Evolutionary conservation across 2,329 filamentous ascomycete species (phyloP).

Genomic region (Sporothrix brasiliensis): DNA sequence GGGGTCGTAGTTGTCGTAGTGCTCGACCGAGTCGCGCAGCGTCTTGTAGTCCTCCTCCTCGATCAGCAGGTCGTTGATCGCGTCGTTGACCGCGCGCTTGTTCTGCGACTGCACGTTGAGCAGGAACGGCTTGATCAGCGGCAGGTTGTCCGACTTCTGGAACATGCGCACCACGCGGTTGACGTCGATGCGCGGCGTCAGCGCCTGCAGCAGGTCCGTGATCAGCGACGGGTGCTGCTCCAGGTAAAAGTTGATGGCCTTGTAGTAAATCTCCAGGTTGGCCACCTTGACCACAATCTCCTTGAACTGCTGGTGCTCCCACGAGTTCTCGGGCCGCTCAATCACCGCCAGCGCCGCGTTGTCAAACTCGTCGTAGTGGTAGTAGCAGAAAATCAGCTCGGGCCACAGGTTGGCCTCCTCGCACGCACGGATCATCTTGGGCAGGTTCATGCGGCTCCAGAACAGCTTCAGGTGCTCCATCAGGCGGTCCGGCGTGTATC

Average conservation of each 20-base stretch:
- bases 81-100: conserved; percentile 97
- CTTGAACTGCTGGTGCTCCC: conserved; percentile 99
- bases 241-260: conserved; percentile 93
- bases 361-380: conserved; percentile 97
- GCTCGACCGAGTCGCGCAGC: conserved; percentile 92
- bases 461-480: conserved; percentile 99
- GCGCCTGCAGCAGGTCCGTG: conserved; percentile 89
- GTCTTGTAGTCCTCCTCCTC: conserved; percentile 99
- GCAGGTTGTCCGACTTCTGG: conserved; percentile 96
- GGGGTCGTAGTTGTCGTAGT: conserved; percentile 98
- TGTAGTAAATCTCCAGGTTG: conserved; percentile 99
- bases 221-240: conserved; percentile 94
- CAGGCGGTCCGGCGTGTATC: conserved; percentile 90
- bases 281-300: conserved; percentile 97
- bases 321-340: conserved; percentile 94
- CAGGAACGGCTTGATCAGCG: conserved; percentile 97
- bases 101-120: conserved; percentile 95
- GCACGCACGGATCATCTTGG: conserved; percentile 90
- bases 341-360: conserved; percentile 97
- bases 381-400: conserved; percentile 96
- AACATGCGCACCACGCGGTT: conserved; percentile 99
- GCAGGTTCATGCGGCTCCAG: conserved; percentile 97
- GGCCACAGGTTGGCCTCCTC: conserved; percentile 97
- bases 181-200: conserved; percentile 94
- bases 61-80: conserved; percentile 95